These are phyloP conservation scores for Candida schatavii DNA, from an alignment of 805 yeast genomes.

Conservation along the genomic window DNA sequence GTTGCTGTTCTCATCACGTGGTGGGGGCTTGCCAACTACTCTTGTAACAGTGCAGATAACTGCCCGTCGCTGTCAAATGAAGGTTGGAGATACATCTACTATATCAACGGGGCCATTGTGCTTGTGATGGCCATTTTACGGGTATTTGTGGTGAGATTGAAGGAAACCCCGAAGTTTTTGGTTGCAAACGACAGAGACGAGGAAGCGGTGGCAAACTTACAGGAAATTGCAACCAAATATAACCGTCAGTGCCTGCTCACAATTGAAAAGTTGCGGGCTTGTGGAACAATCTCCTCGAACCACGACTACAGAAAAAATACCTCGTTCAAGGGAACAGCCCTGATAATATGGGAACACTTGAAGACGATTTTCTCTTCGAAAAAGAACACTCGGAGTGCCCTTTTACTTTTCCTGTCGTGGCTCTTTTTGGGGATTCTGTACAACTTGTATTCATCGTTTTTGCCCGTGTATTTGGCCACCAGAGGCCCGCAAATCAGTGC, in stretches of 20 bases:
- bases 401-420: slow-evolving; percentile 48
- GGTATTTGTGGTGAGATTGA: slow-evolving; percentile 32
- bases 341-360: slow-evolving; percentile 33
- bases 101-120: slow-evolving; percentile 51
- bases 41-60: slow-evolving; percentile 37
- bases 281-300: slow-evolving; percentile 38
- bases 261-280: slow-evolving; percentile 40
- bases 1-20: slow-evolving; percentile 52
- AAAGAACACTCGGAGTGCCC: slow-evolving; percentile 39
- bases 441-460: slow-evolving; percentile 51
- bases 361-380: slow-evolving; percentile 43
- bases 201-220: slow-evolving; percentile 43
- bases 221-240: slow-evolving; percentile 46
- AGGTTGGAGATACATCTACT: slow-evolving; percentile 61
- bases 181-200: slow-evolving; percentile 52
- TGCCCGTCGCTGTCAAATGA: slow-evolving; percentile 49
- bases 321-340: slow-evolving; percentile 17
- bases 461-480: slow-evolving; percentile 49
- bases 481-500: slow-evolving; percentile 50
- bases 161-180: slow-evolving; percentile 58
- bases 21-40: slow-evolving; percentile 51
- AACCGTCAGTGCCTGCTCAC: slow-evolving; percentile 43
- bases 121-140: slow-evolving; percentile 32
- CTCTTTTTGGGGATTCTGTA: slow-evolving; percentile 53
- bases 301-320: slow-evolving; percentile 18